A percentile compares a stretch with the other conserved stretches of the same genome.
phyloP scores from a whole-genome alignment of 2,329 filamentous ascomycete genomes.

The Penicillium sp. region DNA sequence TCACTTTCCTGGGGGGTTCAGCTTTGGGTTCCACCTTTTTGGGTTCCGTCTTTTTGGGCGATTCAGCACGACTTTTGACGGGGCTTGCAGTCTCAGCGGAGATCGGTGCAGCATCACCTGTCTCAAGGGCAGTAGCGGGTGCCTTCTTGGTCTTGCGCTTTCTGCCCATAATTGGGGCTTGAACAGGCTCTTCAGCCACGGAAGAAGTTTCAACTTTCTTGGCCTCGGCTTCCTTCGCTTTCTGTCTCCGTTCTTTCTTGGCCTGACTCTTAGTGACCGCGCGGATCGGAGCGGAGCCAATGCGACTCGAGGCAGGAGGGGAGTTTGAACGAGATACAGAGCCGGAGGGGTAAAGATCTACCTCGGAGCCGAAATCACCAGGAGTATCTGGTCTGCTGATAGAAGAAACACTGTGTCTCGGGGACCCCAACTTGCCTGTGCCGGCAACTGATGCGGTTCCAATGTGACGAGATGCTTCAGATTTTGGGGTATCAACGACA shows the following conservation, averaged over 20 bases:
- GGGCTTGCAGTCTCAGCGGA: constrained; percentile 18
- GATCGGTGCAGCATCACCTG: constrained; percentile 11
- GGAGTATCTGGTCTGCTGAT: constrained; percentile 62
- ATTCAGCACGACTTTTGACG: constrained; percentile 13
- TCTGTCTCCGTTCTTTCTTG: constrained; percentile 59
- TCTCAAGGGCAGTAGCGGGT: constrained; percentile 27
- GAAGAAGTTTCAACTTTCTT: constrained; percentile 42
- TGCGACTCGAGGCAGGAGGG: constrained; percentile 52
- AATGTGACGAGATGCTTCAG: constrained; percentile 41
- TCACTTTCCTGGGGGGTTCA: constrained; percentile 15
- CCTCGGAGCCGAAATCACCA: constrained; percentile 60
- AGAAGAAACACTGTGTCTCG: constrained; percentile 52
- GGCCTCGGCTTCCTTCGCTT: constrained; percentile 48
- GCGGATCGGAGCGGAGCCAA: constrained; percentile 61
- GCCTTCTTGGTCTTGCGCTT: constrained; percentile 60
- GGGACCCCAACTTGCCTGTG: constrained; percentile 32
- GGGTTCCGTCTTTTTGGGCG: constrained; percentile 4
- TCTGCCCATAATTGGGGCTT: constrained; percentile 63
- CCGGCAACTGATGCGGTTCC: constrained; percentile 32
- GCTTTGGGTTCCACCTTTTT: constrained; percentile 2
- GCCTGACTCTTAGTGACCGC: constrained; percentile 62
- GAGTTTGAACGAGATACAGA: constrained; percentile 62
- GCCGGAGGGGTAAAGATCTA: constrained; percentile 57
- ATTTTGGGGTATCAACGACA: constrained; percentile 57
- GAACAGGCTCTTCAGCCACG: constrained; percentile 52